Base-by-base conservation (phyloP, 345 rosid genomes). In the Alliaria petiolata region DNA sequence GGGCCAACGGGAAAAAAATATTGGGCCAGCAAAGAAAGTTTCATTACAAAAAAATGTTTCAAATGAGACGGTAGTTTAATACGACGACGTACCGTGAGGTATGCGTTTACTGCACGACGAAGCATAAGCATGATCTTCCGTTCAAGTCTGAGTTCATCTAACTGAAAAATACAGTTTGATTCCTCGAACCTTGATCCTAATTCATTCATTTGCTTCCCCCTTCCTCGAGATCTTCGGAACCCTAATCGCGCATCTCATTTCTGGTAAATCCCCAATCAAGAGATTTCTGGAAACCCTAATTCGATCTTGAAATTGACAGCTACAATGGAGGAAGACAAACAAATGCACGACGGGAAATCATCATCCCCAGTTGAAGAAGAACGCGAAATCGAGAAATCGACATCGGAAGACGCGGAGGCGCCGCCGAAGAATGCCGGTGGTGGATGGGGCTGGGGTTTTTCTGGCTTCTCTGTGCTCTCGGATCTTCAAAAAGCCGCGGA, bases 401-500 rank as follows among this genome's bases (percentile, higher is more conserved):
- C 8, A 13, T 15, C 4, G 11, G 60, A 3, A 30, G 30, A 36
- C 7, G 39, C 17, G 36, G 77, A 65, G 3, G 8, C 30, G 33
- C 55, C 82, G 0, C 72, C 83, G 13, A 67, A 74, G 58, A 47
- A 15, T 36, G 2, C 64, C 15, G 73, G 95, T 34, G 87, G 98
- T 79, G 25, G 25, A 22, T 92, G 97, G 49, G 95, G 98, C 3
- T 91, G 99, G 98, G 96, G 96, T 7, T 87, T 90, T 71, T 85
- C 95, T 33, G 70, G 93, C 30, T 76, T 92, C 71, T 87, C 96
- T 2, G 89, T 91, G 63, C 79, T 95, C 19, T 83, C 98, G 25
- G 98, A 89, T 86, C 90, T 95, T 74, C 99, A 95, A 69, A 91
- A 95, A 76, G 97, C 93, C 19, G 96, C 96, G 0, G 92, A 88